Percentiles rank a stretch among this genome's conserved stretches.
These are phyloP conservation scores for Penicillium sp. DNA, from an alignment of 2,329 filamentous ascomycete species.

Conservation along the genomic window DNA sequence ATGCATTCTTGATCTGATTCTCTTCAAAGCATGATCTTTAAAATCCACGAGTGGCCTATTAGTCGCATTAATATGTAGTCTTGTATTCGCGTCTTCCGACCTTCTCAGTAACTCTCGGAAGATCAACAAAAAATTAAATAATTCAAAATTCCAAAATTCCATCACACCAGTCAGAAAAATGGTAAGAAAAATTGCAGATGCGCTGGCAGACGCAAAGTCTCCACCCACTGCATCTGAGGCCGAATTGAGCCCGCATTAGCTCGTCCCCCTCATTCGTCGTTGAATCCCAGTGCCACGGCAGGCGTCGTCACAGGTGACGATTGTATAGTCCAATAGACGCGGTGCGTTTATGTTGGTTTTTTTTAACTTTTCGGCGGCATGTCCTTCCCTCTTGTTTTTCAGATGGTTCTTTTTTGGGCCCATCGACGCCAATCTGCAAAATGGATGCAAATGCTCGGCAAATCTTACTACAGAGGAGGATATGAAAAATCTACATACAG, in stretches of 20 bases:
- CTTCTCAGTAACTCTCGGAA: too few species aligned
- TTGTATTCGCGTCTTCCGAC: too few species aligned
- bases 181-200: slow-evolving; percentile 8
- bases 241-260: slow-evolving; percentile 21
- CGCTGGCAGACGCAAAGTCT: slow-evolving; percentile 16
- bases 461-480: too few species aligned
- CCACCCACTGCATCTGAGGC: slow-evolving; percentile 12
- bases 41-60: too few species aligned
- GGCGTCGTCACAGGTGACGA: slow-evolving; percentile 19
- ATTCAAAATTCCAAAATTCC: not conserved
- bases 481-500: too few species aligned
- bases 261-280: slow-evolving; percentile 12
- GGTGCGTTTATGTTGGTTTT: slow-evolving; percentile 23
- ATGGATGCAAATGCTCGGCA: too few species aligned
- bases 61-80: too few species aligned
- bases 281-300: slow-evolving; percentile 15
- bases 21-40: too few species aligned
- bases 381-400: not conserved
- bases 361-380: slow-evolving; percentile 5
- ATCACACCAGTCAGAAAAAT: not conserved
- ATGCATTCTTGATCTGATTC: too few species aligned
- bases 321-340: slow-evolving; percentile 22
- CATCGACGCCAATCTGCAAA: too few species aligned
- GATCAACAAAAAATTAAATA: too few species aligned
- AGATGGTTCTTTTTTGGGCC: not conserved